Base-by-base conservation (phyloP, 2,329 filamentous ascomycete genomes). In the Basipetospora chlamydospora region DNA sequence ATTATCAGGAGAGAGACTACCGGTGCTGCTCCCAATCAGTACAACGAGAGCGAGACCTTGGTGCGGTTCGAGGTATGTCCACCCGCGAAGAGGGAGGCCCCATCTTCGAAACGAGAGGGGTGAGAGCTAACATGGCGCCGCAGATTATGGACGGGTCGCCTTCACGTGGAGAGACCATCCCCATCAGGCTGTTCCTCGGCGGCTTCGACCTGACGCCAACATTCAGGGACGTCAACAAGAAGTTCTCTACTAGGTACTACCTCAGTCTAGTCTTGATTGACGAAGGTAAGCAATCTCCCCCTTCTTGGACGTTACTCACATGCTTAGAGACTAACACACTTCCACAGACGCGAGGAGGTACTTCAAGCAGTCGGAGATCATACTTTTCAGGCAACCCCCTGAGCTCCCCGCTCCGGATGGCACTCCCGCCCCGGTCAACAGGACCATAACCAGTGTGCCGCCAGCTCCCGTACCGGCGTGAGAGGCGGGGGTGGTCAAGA, bases 111-210 rank as follows among this genome's bases (percentile, higher is more conserved):
- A n/a, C n/a, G n/a, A n/a, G n/a, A n/a, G n/a, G n/a, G n/a, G n/a
- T n/a, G n/a, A n/a, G n/a, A n/a, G n/a, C n/a, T n/a, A n/a, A n/a
- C n/a, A n/a, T n/a, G n/a, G n/a, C n/a, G n/a, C n/a, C n/a, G n/a
- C n/a, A 82, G 80, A 98, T 98, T 54, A 98, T 98, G 90, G 90
- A 98, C 56, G 90, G 90, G 41, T 96, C 88, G n/a, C 90, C 90
- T 23, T 95, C 87, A 37, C 73, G 90, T 65, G 86, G 83, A 71
- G 77, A 70, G 64, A 96, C 90, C 2, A 98, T 98, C 43, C 90
- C 90, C 16, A 98, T 98, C 52, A 74, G 90, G 48, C 69, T 98
- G 38, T 98, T 98, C 73, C 74, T 98, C 8, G 90, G 90, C 42
- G 90, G 90, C 36, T 98, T 98, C 56, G 92, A 98, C 59, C 63